Evolutionary conservation across 2,329 filamentous ascomycete species (phyloP).

Genomic region (Sordariomycetes sp.): DNA sequence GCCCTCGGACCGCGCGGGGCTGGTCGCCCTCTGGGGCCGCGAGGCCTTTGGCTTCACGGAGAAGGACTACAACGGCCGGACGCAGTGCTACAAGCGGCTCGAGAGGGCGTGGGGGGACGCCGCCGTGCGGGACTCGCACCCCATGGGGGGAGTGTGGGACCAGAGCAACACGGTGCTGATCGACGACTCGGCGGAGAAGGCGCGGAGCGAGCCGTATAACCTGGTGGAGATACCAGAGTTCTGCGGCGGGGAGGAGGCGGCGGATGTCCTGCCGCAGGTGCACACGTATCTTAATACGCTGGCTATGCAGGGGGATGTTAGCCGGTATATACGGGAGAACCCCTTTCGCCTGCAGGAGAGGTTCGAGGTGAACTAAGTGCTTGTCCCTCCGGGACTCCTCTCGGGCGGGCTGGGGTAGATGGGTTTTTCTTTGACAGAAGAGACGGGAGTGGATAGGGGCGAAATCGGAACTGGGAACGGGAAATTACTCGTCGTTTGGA

Average conservation of each 20-base stretch:
- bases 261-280: slow-evolving; percentile 38
- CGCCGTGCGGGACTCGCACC: slow-evolving; percentile 27
- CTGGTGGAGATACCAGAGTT: slow-evolving; percentile 74
- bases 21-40: slow-evolving; percentile 66
- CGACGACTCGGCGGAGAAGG: slow-evolving; percentile 76
- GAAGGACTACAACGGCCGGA: slow-evolving; percentile 52
- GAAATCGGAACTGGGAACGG: no score
- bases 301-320: slow-evolving; percentile 44
- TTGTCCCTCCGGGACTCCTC: not conserved
- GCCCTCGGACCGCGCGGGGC: slow-evolving; percentile 30
- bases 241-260: slow-evolving; percentile 25
- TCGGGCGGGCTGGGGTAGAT: not conserved
- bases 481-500: no score
- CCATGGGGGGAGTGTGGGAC: slow-evolving; percentile 43
- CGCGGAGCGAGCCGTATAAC: slow-evolving; percentile 70
- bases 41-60: slow-evolving; percentile 57
- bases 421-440: not conserved
- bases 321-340: slow-evolving; percentile 38
- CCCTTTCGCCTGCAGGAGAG: slow-evolving; percentile 25
- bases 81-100: slow-evolving; percentile 86
- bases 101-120: slow-evolving; percentile 53
- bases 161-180: slow-evolving; percentile 83
- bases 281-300: slow-evolving; percentile 48
- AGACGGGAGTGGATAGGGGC: not conserved
- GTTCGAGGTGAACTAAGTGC: not conserved